Evolutionary conservation across 2,329 filamentous ascomycete species (phyloP).

Genomic region (Cladophialophora carrionii): DNA sequence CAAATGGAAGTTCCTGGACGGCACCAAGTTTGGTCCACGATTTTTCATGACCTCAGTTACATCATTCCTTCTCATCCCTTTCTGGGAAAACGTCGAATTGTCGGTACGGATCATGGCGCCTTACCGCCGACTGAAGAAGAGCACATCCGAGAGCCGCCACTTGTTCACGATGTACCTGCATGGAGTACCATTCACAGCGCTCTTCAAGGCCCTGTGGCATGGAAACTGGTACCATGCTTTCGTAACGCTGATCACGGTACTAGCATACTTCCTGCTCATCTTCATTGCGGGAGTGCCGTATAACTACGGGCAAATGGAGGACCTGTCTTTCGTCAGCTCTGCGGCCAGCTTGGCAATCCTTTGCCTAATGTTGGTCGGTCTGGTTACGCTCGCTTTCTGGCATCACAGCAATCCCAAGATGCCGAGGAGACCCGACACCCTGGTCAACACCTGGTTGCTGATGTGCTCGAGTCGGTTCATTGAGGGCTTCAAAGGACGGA

Average conservation of each 20-base stretch:
- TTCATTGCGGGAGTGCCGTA: conserved; percentile 21
- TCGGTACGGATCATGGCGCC: conserved; percentile 16
- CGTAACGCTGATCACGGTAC: conserved; percentile 19
- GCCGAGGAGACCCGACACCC: conserved; percentile 18
- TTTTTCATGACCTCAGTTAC: conserved; percentile 21
- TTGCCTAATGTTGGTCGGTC: conserved; percentile 12
- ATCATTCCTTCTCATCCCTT: conserved; percentile 17
- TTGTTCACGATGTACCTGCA: conserved; percentile 15
- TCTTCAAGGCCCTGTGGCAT: conserved; percentile 20
- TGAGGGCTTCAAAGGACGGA: conserved; percentile 10
- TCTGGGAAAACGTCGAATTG: conserved; percentile 19
- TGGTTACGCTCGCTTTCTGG: conserved; percentile 19
- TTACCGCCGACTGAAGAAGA: conserved; percentile 17
- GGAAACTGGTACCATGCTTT: conserved; percentile 20
- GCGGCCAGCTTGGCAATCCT: conserved; percentile 14
- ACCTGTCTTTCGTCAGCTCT: conserved; percentile 18
- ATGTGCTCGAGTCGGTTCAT: conserved; percentile 22
- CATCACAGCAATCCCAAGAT: conserved; percentile 15
- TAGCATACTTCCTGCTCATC: conserved; percentile 20
- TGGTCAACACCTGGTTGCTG: conserved; percentile 26
- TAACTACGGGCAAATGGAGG: conserved; percentile 20
- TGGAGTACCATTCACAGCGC: conserved; percentile 14
- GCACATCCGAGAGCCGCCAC: conserved; percentile 1
- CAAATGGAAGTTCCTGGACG: conserved; percentile 21
- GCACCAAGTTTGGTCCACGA: conserved; percentile 23